Conservation (phyloP, 225 moss, liverwort and hornwort species). For the Bryoerythrophyllum caledonicum region DNA sequence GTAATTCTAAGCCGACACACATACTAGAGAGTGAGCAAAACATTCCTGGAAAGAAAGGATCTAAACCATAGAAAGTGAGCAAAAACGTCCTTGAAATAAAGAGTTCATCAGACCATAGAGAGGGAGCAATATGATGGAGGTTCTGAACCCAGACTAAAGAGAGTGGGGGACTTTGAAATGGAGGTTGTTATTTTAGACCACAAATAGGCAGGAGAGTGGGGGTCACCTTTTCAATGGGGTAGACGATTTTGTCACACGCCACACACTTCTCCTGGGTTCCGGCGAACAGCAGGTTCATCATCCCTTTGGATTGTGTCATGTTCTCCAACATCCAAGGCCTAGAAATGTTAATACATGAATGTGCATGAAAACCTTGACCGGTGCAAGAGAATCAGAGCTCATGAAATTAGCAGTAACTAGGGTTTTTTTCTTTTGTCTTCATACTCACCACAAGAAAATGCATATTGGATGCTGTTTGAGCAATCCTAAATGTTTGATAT, state of each 20-base stretch:
- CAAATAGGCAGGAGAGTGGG: background rate
- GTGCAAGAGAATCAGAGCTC: background rate
- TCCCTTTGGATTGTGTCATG: slow-evolving; percentile 66
- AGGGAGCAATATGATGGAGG: no score
- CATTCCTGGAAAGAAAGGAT: no score
- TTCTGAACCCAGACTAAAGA: no score
- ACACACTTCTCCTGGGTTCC: slow-evolving; percentile 96
- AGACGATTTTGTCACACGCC: slow-evolving; percentile 69
- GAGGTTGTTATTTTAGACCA: background rate
- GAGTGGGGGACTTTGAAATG: background rate
- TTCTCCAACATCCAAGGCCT: slow-evolving; percentile 57
- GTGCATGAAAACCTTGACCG: slow-evolving; percentile 36
- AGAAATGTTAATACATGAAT: slow-evolving; percentile 43
- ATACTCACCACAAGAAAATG: background rate
- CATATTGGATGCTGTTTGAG: background rate
- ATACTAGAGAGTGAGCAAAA: no score
- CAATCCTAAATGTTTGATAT: background rate
- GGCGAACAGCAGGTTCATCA: slow-evolving; percentile 59
- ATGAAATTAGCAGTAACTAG: no score
- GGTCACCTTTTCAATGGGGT: slow-evolving; percentile 76
- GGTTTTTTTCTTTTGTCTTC: background rate
- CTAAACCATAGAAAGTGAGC: no score
- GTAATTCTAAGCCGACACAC: no score
- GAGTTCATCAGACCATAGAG: no score
- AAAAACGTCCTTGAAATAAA: no score